phyloP scores from a whole-genome alignment of 208 protist genomes.

The Spongospora subterranea region DNA sequence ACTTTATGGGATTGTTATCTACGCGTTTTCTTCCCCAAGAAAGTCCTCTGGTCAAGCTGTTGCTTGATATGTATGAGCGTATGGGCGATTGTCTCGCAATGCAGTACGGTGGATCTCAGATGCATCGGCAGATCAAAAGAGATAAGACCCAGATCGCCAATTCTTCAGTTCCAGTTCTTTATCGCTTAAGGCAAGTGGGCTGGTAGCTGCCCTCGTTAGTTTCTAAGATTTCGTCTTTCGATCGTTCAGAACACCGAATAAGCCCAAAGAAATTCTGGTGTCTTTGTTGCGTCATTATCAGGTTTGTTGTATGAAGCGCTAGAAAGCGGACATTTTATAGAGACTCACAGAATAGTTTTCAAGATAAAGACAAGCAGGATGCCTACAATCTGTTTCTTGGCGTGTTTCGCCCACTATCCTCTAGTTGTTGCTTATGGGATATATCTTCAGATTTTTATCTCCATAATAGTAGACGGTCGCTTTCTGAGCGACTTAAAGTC shows the following conservation, averaged over 20 bases:
- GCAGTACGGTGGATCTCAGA: conserved; percentile 54
- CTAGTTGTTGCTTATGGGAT: background rate
- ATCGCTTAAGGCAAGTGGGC: no score
- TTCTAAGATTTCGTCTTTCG: background rate
- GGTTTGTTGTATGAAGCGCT: background rate
- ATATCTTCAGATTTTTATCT: conserved; percentile 56
- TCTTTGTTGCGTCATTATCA: conserved; percentile 56
- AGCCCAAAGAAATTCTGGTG: conserved; percentile 56
- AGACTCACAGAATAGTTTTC: conserved; percentile 52
- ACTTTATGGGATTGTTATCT: background rate
- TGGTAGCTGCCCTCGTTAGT: background rate
- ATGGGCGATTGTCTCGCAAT: conserved; percentile 59
- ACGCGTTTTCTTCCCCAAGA: background rate
- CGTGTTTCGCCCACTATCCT: conserved; percentile 8
- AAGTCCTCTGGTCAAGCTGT: conserved; percentile 36
- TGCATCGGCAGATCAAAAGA: conserved; percentile 56
- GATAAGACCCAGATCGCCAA: background rate
- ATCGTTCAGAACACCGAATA: background rate
- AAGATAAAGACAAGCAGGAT: conserved; percentile 61
- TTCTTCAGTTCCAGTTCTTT: conserved; percentile 49
- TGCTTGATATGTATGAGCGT: conserved; percentile 53
- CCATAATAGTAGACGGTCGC: background rate
- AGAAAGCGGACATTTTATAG: background rate
- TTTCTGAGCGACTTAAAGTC: background rate
- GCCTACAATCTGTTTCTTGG: conserved; percentile 57